Evolutionary conservation across 805 yeast genomes (phyloP), one percentile per base, ranked within the genome.

Genomic region (Metschnikowia gelsemii): DNA sequence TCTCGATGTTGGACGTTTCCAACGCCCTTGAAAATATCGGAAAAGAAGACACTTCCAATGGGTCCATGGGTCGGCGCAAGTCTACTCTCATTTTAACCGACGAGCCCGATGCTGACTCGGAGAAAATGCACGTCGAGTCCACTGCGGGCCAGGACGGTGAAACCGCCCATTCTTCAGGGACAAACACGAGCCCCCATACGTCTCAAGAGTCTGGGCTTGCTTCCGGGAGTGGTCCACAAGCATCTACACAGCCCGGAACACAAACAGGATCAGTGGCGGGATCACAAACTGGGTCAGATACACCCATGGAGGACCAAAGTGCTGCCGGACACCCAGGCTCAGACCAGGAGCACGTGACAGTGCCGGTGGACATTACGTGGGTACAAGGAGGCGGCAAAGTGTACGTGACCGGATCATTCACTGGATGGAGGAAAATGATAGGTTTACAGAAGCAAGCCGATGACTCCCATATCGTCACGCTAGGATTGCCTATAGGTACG

Each of bases 351-450:
- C 56, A 57, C 2, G 70, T 62, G 41, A 62, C 67, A 7, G 56
- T 69, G 9, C 81, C 81, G 1, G 72, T 88, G 1, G 89, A 84
- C 42, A 84, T 89, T 43, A 80, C 79, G 50, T 91, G 99, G 99
- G 82, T 80, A 13, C 96, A 91, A 63, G 98, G 98, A n/a, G 99
- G 99, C 46, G 78, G 78, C 36, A 86, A 86, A 55, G 98, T 93
- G 2, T 93, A 89, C 61, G 96, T 91, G 11, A 93, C 97, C 25
- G 99, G 99, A 36, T 86, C 97, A 0, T 91, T 91, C 65, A 93
- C 99, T 0, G 96, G 96, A 3, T 93, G 99, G 98, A 74, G 96
- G 52, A 91, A 90, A 64, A 91, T 93, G 98, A 90, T 91, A 57
- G 95, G 95, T 28, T 69, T 93, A 54, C 75, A 75, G 22, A 70